phyloP scores from a whole-genome alignment of 805 yeast species.

The Hyphopichia homilentoma region DNA sequence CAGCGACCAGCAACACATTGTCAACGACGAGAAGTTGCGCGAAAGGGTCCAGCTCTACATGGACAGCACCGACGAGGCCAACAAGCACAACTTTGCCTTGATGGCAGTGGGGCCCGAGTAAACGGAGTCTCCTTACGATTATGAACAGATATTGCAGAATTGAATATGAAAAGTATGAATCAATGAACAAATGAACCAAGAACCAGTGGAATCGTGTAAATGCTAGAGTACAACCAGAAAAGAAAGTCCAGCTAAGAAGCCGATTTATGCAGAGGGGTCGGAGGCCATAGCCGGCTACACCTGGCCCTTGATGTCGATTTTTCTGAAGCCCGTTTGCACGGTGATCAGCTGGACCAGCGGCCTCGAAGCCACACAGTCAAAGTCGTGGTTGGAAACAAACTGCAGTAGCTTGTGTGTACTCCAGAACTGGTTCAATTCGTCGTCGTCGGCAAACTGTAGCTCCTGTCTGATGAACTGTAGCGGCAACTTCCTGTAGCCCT shows the following conservation, averaged over 20 bases:
- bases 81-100: conserved; percentile 65
- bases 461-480: conserved; percentile 33
- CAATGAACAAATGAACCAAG: too few species aligned
- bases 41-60: conserved; percentile 65
- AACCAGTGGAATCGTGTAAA: too few species aligned
- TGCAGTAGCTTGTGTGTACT: conserved; percentile 32
- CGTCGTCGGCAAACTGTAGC: conserved; percentile 35
- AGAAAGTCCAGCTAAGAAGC: too few species aligned
- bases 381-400: conserved; percentile 15
- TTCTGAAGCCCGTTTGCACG: conserved; percentile 40
- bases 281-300: too few species aligned
- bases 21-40: conserved; percentile 49
- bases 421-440: conserved; percentile 43
- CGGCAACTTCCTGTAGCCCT: conserved; percentile 49
- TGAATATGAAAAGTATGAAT: too few species aligned
- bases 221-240: too few species aligned
- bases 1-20: conserved; percentile 40
- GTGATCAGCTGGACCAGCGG: conserved; percentile 32
- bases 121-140: too few species aligned
- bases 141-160: too few species aligned
- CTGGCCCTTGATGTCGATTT: conserved; percentile 90
- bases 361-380: conserved; percentile 33
- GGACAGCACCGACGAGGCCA: conserved; percentile 54
- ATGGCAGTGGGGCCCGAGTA: conserved; percentile 76
- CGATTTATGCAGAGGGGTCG: too few species aligned